These are phyloP conservation scores for Aspergillus eucalypticola DNA, from an alignment of 2,329 filamentous ascomycete species.

Conservation along the genomic window DNA sequence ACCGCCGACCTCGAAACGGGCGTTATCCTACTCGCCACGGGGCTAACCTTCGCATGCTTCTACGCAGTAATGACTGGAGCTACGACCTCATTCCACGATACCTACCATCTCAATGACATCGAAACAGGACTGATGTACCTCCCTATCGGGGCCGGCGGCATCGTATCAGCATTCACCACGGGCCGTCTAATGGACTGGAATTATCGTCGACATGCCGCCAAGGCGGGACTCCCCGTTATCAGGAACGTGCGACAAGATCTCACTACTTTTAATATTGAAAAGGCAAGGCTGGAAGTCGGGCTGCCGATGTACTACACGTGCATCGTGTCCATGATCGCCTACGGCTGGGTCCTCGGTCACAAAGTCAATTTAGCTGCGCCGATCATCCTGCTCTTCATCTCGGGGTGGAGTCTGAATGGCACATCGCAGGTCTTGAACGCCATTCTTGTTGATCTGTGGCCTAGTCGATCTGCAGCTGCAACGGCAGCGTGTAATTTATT, in stretches of 20 bases:
- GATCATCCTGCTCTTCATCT: conserved; percentile 42
- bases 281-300: conserved; percentile 23
- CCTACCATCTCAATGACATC: conserved; percentile 52
- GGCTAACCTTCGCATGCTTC: conserved; percentile 50
- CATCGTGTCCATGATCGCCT: conserved; percentile 21
- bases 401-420: conserved; percentile 41
- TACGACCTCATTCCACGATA: conserved; percentile 48
- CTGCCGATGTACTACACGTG: conserved; percentile 22
- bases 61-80: conserved; percentile 50
- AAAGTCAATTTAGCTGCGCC: conserved; percentile 36
- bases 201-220: conserved; percentile 21
- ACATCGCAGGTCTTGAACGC: conserved; percentile 49
- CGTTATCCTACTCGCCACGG: conserved; percentile 41
- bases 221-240: neutral
- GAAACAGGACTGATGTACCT: conserved; percentile 46
- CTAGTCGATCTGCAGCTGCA: conserved; percentile 42
- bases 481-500: conserved; percentile 49
- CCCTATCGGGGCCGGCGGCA: conserved; percentile 34
- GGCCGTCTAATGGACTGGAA: conserved; percentile 26
- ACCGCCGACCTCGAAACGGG: conserved; percentile 39
- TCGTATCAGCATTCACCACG: conserved; percentile 20
- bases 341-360: conserved; percentile 41
- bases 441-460: conserved; percentile 50
- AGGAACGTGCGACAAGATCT: conserved; percentile 9
- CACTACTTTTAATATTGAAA: conserved; percentile 21